A percentile compares a stretch with the other conserved stretches of the same genome.
Evolutionary conservation across 2,329 filamentous ascomycete genomes (phyloP).

Genomic region (Xylaria sp.): DNA sequence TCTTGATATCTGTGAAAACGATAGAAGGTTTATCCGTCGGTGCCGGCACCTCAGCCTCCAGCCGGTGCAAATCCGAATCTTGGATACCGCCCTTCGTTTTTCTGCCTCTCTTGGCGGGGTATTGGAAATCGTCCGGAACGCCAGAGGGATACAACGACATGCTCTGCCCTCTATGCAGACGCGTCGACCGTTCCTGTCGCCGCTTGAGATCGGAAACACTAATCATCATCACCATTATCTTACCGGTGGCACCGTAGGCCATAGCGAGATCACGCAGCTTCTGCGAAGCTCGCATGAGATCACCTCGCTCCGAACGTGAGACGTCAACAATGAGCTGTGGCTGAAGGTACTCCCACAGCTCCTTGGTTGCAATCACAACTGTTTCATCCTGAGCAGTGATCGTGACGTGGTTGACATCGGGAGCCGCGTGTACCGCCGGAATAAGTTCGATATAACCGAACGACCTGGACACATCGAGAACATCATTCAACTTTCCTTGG

Average conservation of each 20-base stretch:
- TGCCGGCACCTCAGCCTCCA: constrained; percentile 86
- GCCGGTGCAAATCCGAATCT: constrained; percentile 79
- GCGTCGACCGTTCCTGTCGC: constrained; percentile 64
- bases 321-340: constrained; percentile 90
- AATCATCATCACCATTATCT: constrained; percentile 99
- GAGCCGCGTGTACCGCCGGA: constrained; percentile 87
- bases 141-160: constrained; percentile 78
- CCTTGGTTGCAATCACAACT: constrained; percentile 81
- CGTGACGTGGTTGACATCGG: constrained; percentile 71
- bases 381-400: constrained; percentile 89
- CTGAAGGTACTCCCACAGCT: constrained; percentile 92
- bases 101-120: constrained; percentile 59
- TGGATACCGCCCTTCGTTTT: constrained; percentile 60
- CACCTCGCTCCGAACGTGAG: constrained; percentile 75
- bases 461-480: constrained; percentile 83
- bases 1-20: constrained; percentile 98
- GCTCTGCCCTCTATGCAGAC: constrained; percentile 68
- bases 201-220: constrained; percentile 87
- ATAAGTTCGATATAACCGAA: constrained; percentile 94
- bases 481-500: constrained; percentile 88
- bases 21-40: constrained; percentile 87
- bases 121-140: constrained; percentile 63
- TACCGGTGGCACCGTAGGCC: constrained; percentile 86
- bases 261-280: constrained; percentile 93
- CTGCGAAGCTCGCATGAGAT: constrained; percentile 92